Percentiles rank a stretch among this genome's conserved stretches.
phyloP scores from a whole-genome alignment of 2,329 filamentous ascomycete genomes.

The Botryotinia globosa region DNA sequence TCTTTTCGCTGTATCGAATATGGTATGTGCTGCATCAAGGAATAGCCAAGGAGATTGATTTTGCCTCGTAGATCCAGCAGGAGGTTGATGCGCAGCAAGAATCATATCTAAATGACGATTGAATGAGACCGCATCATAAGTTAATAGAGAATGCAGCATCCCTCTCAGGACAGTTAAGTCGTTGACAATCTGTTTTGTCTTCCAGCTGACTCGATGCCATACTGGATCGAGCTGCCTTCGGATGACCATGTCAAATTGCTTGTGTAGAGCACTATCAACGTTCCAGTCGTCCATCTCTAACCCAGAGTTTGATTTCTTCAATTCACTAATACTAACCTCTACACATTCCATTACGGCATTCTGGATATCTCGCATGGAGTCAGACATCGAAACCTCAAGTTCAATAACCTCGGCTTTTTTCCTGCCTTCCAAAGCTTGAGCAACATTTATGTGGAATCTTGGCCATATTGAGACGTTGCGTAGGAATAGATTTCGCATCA shows the following conservation, averaged over 20 bases:
- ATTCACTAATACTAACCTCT: conserved; percentile 87
- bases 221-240: conserved; percentile 90
- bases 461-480: conserved; percentile 89
- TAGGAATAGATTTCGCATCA: conserved; percentile 90
- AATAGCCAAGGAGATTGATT: conserved; percentile 96
- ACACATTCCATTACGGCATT: conserved; percentile 95
- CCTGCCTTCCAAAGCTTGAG: conserved; percentile 83
- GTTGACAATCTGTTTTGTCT: conserved; percentile 90
- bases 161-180: conserved; percentile 80
- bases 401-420: conserved; percentile 96
- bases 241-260: conserved; percentile 87
- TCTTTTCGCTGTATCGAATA: conserved; percentile 86
- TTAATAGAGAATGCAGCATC: conserved; percentile 77
- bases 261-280: conserved; percentile 85
- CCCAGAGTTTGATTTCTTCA: conserved; percentile 86
- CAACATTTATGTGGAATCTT: conserved; percentile 87
- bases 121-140: conserved; percentile 87
- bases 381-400: conserved; percentile 92
- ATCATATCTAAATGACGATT: conserved; percentile 93
- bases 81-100: conserved; percentile 82
- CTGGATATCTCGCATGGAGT: conserved; percentile 89
- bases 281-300: conserved; percentile 98
- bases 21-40: conserved; percentile 87
- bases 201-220: conserved; percentile 94
- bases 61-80: conserved; percentile 80